Evolutionary conservation across 2,329 filamentous ascomycete species (phyloP).

Genomic region (Hypoxylon sp.): DNA sequence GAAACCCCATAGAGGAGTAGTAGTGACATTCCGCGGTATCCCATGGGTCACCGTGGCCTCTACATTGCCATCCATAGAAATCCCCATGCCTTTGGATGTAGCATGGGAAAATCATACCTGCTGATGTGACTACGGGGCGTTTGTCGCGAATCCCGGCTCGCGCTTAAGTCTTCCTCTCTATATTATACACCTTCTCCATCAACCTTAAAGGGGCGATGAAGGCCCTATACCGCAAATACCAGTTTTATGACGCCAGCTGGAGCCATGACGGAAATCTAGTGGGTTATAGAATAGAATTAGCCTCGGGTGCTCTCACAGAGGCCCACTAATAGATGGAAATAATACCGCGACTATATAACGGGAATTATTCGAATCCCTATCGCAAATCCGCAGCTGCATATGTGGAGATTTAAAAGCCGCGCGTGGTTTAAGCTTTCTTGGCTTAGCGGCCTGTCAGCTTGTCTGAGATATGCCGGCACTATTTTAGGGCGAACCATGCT

Average conservation of each 20-base stretch:
- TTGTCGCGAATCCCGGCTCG: slow-evolving; percentile 18
- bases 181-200: slow-evolving; percentile 1
- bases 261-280: slow-evolving; percentile 17
- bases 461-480: slow-evolving; percentile 1
- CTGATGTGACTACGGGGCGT: slow-evolving; percentile 5
- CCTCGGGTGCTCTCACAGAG: background rate
- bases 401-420: slow-evolving; percentile 1
- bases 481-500: background rate
- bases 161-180: background rate
- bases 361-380: slow-evolving; percentile 13
- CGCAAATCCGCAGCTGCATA: slow-evolving; percentile 11
- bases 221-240: slow-evolving; percentile 8
- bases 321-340: slow-evolving; percentile 11
- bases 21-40: background rate
- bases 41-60: slow-evolving; percentile 1
- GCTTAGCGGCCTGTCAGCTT: slow-evolving; percentile 4
- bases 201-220: background rate
- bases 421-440: background rate
- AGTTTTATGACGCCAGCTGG: slow-evolving; percentile 5
- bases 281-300: background rate
- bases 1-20: background rate
- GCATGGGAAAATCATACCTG: slow-evolving; percentile 12
- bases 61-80: slow-evolving; percentile 2
- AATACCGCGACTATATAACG: background rate
- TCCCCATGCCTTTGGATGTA: background rate